Percentiles rank a stretch among this genome's conserved stretches.
These are phyloP conservation scores for Aspergillus hiratsukae DNA, from an alignment of 2,329 filamentous ascomycete genomes.

Conservation along the genomic window DNA sequence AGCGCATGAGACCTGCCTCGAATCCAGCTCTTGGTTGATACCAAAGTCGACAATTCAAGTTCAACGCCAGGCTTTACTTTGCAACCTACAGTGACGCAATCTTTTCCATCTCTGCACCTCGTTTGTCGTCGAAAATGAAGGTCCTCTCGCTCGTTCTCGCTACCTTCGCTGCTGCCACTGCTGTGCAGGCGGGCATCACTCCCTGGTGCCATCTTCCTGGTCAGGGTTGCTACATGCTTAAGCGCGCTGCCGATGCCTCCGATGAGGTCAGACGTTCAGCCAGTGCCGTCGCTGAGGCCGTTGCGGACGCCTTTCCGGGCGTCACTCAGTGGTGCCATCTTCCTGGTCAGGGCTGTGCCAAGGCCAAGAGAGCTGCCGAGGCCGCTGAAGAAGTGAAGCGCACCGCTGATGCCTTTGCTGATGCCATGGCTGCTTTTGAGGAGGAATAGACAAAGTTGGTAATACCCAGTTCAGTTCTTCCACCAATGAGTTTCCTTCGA, in stretches of 20 bases:
- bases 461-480: background rate
- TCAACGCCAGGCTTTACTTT: background rate
- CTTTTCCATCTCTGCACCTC: constrained; percentile 10
- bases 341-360: constrained; percentile 46
- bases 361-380: constrained; percentile 60
- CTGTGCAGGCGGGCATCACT: constrained; percentile 26
- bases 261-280: constrained; percentile 29
- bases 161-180: constrained; percentile 39
- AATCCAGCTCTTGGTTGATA: background rate
- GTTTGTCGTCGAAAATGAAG: constrained; percentile 43
- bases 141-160: constrained; percentile 40
- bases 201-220: constrained; percentile 29
- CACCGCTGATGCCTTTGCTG: constrained; percentile 28
- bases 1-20: background rate
- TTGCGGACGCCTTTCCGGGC: constrained; percentile 20
- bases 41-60: background rate
- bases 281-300: constrained; percentile 29
- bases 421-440: constrained; percentile 30
- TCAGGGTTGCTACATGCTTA: constrained; percentile 26
- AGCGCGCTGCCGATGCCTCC: constrained; percentile 23
- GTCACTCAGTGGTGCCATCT: constrained; percentile 29
- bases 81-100: constrained; percentile 3
- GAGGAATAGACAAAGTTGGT: constrained; percentile 23
- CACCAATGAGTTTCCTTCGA: background rate
- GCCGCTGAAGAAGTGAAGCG: constrained; percentile 53